Conservation (phyloP, 1,139 yeast species). For the Sugiyamaella xylanicola region DNA sequence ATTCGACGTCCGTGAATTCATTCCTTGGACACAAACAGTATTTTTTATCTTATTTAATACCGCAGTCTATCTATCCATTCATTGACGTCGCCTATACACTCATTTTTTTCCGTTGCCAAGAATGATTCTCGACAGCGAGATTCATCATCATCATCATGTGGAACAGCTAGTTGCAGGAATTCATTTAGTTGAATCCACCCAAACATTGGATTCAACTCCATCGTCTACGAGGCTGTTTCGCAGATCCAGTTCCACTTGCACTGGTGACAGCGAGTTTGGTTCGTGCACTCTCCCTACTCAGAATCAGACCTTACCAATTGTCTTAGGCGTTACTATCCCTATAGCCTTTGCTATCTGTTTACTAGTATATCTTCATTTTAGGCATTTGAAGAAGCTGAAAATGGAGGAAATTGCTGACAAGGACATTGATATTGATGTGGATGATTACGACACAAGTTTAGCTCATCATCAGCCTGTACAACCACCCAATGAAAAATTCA, state of each 20-base stretch:
- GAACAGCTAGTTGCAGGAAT: neutral
- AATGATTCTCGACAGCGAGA: conserved; percentile 6
- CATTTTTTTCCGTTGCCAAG: no score
- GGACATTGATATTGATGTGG: conserved; percentile 43
- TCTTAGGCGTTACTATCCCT: conserved; percentile 46
- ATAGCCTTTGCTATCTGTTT: conserved; percentile 38
- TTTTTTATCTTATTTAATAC: neutral
- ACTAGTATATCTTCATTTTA: conserved; percentile 39
- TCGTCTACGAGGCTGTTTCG: conserved; percentile 3
- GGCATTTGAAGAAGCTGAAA: conserved; percentile 39
- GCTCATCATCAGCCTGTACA: conserved; percentile 7
- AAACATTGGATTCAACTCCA: neutral
- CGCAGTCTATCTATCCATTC: neutral
- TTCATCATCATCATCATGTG: conserved; percentile 1
- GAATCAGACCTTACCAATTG: conserved; percentile 42
- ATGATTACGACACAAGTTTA: conserved; percentile 25
- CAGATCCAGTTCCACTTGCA: conserved; percentile 25
- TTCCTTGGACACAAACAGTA: neutral
- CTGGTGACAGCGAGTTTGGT: conserved; percentile 28
- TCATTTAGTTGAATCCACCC: neutral
- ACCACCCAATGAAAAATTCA: conserved; percentile 11
- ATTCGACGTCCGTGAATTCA: neutral
- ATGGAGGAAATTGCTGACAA: conserved; percentile 43
- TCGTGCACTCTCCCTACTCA: conserved; percentile 38
- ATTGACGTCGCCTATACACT: no score